Conservation (phyloP, 768 basidiomycete species). For the Pholiota molesta region DNA sequence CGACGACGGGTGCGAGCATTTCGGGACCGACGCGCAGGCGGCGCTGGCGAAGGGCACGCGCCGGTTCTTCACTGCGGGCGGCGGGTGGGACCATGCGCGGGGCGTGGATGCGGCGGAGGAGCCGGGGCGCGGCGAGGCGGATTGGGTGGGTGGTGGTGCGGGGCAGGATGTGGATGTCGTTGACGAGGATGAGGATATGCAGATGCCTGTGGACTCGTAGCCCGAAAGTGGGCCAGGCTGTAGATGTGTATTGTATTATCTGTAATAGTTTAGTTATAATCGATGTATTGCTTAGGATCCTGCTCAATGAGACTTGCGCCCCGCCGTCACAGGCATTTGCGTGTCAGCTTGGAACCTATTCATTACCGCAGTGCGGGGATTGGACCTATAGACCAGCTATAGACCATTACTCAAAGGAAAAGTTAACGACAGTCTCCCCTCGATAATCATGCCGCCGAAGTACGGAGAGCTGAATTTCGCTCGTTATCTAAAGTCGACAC, state of each 20-base stretch:
- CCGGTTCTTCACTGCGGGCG: slow-evolving; percentile 60
- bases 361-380: too few relatives aligned
- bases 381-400: too few relatives aligned
- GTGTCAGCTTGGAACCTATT: too few relatives aligned
- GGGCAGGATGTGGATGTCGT: slow-evolving; percentile 17
- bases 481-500: too few relatives aligned
- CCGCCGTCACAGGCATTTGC: too few relatives aligned
- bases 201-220: slow-evolving; percentile 12
- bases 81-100: slow-evolving; percentile 38
- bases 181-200: slow-evolving; percentile 21
- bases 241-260: slow-evolving; percentile 3
- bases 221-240: background rate
- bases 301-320: too few relatives aligned
- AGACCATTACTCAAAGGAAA: too few relatives aligned
- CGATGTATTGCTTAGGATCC: background rate
- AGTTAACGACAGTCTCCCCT: too few relatives aligned
- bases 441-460: too few relatives aligned
- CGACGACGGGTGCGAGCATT: slow-evolving; percentile 46
- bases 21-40: slow-evolving; percentile 31
- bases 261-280: slow-evolving; percentile 6
- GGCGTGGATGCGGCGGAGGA: slow-evolving; percentile 20
- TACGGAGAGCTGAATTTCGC: too few relatives aligned
- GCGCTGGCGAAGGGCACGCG: slow-evolving; percentile 39
- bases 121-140: slow-evolving; percentile 5
- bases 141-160: slow-evolving; percentile 18